A percentile compares a stretch with the other conserved stretches of the same genome.
These are phyloP conservation scores for Mycena albidolilacea DNA, from an alignment of 768 basidiomycete species.

Conservation along the genomic window DNA sequence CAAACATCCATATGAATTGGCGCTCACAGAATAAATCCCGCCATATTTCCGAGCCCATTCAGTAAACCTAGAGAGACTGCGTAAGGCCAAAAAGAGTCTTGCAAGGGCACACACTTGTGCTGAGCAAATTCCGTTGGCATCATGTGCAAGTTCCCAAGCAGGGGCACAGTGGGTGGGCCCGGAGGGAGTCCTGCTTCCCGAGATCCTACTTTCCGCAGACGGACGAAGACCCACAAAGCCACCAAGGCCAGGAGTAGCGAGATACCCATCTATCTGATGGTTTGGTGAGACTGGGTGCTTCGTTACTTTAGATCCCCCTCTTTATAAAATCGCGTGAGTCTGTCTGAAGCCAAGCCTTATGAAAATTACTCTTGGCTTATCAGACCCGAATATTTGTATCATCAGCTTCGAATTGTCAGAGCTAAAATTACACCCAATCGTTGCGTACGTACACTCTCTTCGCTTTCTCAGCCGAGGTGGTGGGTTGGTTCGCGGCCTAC, in stretches of 20 bases:
- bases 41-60: constrained; percentile 48
- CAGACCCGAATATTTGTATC: background rate
- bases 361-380: background rate
- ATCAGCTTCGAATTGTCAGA: background rate
- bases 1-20: background rate
- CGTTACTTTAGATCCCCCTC: background rate
- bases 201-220: constrained; percentile 20
- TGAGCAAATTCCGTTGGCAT: constrained; percentile 32
- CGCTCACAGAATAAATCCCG: constrained; percentile 43
- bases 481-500: background rate
- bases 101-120: constrained; percentile 18
- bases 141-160: constrained; percentile 37
- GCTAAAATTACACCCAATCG: background rate
- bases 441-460: background rate
- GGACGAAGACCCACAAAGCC: background rate
- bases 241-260: background rate
- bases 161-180: constrained; percentile 31
- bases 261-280: constrained; percentile 11
- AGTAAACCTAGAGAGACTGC: constrained; percentile 40
- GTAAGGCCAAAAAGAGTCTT: background rate
- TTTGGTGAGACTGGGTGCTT: background rate
- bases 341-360: background rate
- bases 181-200: constrained; percentile 32
- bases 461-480: background rate
- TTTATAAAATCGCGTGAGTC: background rate